These are phyloP conservation scores for Cordyceps tenuipes DNA, from an alignment of 2,329 filamentous ascomycete genomes.

Conservation along the genomic window DNA sequence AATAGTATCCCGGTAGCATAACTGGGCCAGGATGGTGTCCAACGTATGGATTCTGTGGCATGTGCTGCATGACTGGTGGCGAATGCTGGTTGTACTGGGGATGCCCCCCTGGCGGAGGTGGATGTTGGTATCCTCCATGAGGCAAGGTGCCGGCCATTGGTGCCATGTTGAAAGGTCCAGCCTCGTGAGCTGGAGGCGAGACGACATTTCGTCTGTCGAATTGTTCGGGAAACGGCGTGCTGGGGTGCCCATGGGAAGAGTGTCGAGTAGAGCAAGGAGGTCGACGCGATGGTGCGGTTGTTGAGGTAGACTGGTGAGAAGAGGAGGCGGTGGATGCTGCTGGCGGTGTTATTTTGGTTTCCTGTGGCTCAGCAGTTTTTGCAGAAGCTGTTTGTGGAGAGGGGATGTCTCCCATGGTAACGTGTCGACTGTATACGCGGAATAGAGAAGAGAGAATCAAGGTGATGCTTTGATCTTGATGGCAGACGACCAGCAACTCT, in stretches of 20 bases:
- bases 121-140: conserved; percentile 23
- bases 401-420: conserved; percentile 4
- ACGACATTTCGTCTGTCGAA: conserved; percentile 26
- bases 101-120: conserved; percentile 22
- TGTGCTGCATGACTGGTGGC: conserved; percentile 22
- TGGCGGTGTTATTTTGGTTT: background rate
- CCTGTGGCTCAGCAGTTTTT: background rate
- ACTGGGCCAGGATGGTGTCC: conserved; percentile 23
- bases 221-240: conserved; percentile 29
- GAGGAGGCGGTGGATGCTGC: background rate
- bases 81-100: conserved; percentile 22
- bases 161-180: conserved; percentile 32
- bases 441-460: background rate
- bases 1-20: conserved; percentile 31
- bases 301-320: background rate
- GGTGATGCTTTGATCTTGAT: too few species aligned
- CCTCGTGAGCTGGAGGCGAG: conserved; percentile 5
- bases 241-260: conserved; percentile 13
- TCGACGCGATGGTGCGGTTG: background rate
- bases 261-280: background rate
- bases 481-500: background rate
- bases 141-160: conserved; percentile 32
- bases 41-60: conserved; percentile 26
- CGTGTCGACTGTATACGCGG: background rate
- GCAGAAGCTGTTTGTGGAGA: background rate